Evolutionary conservation across 495 filamentous ascomycete species (phyloP), one percentile per base, ranked within the genome.

Genomic region (Penicillium canescens): DNA sequence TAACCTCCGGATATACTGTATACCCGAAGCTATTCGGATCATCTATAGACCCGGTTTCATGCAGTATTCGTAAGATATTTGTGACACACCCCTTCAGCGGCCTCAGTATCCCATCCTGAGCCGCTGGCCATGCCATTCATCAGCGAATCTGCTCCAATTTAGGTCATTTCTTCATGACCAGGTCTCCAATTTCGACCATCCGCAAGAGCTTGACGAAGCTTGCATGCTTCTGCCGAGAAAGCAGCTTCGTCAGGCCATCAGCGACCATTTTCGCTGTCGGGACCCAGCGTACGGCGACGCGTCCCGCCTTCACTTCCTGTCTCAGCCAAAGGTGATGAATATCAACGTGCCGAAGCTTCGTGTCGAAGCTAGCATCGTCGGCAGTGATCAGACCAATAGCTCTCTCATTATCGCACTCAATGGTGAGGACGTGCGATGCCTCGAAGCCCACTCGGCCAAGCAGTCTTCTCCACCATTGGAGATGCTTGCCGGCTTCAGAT

Each of bases 281-380:
- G 2, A 55, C 50, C 54, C 14, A 55, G 12, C 40, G 13, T 3
- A 59, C 36, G 9, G 28, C 13, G 3, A 50, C 39, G 11, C 42
- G n/a, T 6, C 51, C 52, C 9, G 4, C 31, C 24, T 47, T 23
- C 1, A 57, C 52, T 21, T 54, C 48, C 42, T 63, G 38, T 26
- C 54, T 24, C 4, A 64, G 50, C 61, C 50, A 64, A 13, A 47
- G 31, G 2, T 50, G 13, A 31, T 56, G 46, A 14, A 64, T 62
- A 50, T 64, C 54, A 1, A 64, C 42, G 24, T 64, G 55, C 1
- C 46, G 14, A 10, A 64, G 54, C 46, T 57, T 55, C 4, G 55
- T 64, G 3, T 55, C 31, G 8, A 61, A 35, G 4, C 6, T 11
- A 13, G 63, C 3, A 12, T 20, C 20, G 16, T 51, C 42, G 10